phyloP scores from a whole-genome alignment of 2,329 filamentous ascomycete species.

The Amphichorda felina region DNA sequence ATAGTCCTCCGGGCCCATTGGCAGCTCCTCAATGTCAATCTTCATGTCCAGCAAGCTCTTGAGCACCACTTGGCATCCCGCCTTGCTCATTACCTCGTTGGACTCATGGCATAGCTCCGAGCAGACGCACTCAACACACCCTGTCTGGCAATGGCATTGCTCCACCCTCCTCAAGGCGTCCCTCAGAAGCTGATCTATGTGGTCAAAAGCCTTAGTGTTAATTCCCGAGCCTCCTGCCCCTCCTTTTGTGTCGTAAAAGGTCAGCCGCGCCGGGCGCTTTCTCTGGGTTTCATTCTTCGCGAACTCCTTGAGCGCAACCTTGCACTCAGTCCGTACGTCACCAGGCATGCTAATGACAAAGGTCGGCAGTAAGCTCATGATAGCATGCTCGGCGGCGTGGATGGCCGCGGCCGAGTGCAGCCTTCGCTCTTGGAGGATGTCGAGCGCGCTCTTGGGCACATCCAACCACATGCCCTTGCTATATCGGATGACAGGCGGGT shows the following conservation, averaged over 20 bases:
- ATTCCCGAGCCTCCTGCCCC: constrained; percentile 76
- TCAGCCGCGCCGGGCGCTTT: constrained; percentile 78
- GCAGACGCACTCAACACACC: constrained; percentile 84
- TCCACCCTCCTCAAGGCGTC: constrained; percentile 70
- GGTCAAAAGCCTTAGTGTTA: constrained; percentile 87
- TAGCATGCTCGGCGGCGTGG: constrained; percentile 86
- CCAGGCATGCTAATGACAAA: constrained; percentile 85
- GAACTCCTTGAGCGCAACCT: constrained; percentile 79
- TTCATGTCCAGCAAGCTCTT: constrained; percentile 63
- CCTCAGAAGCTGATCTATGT: constrained; percentile 64
- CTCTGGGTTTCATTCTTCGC: constrained; percentile 54
- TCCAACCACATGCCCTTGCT: constrained; percentile 95
- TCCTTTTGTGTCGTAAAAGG: constrained; percentile 92
- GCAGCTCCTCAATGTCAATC: constrained; percentile 73
- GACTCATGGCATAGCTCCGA: constrained; percentile 73
- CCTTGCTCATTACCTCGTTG: constrained; percentile 91
- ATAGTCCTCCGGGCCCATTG: constrained; percentile 69
- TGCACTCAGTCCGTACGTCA: constrained; percentile 91
- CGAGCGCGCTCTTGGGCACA: constrained; percentile 65
- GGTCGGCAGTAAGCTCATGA: constrained; percentile 77
- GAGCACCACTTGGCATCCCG: constrained; percentile 71
- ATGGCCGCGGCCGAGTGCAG: constrained; percentile 83
- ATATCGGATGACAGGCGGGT: constrained; percentile 75
- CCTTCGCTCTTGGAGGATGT: constrained; percentile 60
- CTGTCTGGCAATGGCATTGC: constrained; percentile 62